Evolutionary conservation across 2,329 filamentous ascomycete genomes (phyloP), one percentile per base, ranked within the genome.

Genomic region (Sclerotinia trifoliorum): DNA sequence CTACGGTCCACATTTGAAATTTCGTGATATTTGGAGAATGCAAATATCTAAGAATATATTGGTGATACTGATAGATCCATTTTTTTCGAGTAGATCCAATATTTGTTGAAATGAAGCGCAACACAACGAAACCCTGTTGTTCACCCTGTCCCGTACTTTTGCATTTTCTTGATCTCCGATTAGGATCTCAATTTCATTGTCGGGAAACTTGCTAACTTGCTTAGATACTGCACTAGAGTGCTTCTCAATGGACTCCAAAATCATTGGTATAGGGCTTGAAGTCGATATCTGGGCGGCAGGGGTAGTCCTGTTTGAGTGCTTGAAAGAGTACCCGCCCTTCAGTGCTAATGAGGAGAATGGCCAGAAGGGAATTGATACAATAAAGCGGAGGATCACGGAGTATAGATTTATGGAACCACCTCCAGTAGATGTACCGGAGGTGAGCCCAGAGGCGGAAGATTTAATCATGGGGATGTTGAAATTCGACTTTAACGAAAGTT

Each of bases 361-460:
- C 17, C 7, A 32, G 5, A 1, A 21, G 6, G 17, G 3, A 17
- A 13, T 11, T 8, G 4, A 21, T 29, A 39, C 29, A 10, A 39
- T 19, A 32, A 8, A 2, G 5, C 13, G 1, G 21, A 42, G n/a
- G 32, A 57, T 57, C 11, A 24, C 1, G 42, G 24, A 39, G 6
- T 10, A 11, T 3, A 49, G 8, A 21, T 49, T 49, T 21, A n/a
- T 49, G 0, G 46, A 49, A 1, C 21, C 46, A 10, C 46, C 6
- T 7, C 1, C 11, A n/a, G n/a, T 1, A 5, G 2, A 19, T 8
- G 0, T 3, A 19, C 15, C 5, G 55, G 6, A 24, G 15, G 32
- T 60, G 5, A 54, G 51, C 19, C 5, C 7, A 46, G 6, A 60
- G 10, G 42, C 39, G 21, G 17, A n/a, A 17, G 57, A 32, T 5